Evolutionary conservation across 768 basidiomycete genomes (phyloP).

Genomic region (Albatrellus ellisii): DNA sequence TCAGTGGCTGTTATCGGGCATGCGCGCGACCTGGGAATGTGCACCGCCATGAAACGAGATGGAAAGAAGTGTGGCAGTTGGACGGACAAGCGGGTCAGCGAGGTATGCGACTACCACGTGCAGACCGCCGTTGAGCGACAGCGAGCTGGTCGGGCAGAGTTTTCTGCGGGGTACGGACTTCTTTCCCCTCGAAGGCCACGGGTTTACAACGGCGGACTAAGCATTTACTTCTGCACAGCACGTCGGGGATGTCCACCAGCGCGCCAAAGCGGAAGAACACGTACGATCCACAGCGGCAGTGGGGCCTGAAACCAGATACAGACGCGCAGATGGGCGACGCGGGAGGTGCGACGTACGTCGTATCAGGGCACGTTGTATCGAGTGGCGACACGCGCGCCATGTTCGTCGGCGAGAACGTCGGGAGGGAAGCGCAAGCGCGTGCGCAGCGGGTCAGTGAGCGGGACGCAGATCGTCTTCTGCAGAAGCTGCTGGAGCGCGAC

Average conservation of each 20-base stretch:
- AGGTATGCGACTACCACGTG: conserved; percentile 88
- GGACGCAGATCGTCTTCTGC: conserved; percentile 49
- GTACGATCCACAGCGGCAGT: conserved; percentile 60
- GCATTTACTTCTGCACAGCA: conserved; percentile 28
- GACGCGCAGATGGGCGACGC: conserved; percentile 15
- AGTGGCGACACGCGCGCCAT: conserved; percentile 24
- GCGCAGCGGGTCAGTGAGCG: conserved; percentile 47
- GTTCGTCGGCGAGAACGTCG: conserved; percentile 57
- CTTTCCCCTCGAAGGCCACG: too few relatives aligned
- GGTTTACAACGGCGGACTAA: too few relatives aligned
- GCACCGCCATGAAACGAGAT: conserved; percentile 62
- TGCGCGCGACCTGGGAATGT: conserved; percentile 81
- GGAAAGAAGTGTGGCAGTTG: conserved; percentile 76
- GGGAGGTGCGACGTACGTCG: conserved; percentile 56
- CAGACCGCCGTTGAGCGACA: conserved; percentile 65
- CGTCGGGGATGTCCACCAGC: conserved; percentile 45
- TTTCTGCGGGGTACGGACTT: conserved; percentile 59
- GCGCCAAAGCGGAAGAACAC: conserved; percentile 26
- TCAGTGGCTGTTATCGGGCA: conserved; percentile 79
- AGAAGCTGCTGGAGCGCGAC: conserved; percentile 47
- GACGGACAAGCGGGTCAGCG: conserved; percentile 81
- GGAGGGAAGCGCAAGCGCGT: conserved; percentile 69
- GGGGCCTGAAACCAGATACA: conserved; percentile 55
- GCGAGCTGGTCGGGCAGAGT: conserved; percentile 74
- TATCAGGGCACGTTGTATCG: conserved; percentile 66